Evolutionary conservation across 345 rosid genomes (phyloP), one percentile per base, ranked within the genome.

Genomic region (Salix suchowensis): DNA sequence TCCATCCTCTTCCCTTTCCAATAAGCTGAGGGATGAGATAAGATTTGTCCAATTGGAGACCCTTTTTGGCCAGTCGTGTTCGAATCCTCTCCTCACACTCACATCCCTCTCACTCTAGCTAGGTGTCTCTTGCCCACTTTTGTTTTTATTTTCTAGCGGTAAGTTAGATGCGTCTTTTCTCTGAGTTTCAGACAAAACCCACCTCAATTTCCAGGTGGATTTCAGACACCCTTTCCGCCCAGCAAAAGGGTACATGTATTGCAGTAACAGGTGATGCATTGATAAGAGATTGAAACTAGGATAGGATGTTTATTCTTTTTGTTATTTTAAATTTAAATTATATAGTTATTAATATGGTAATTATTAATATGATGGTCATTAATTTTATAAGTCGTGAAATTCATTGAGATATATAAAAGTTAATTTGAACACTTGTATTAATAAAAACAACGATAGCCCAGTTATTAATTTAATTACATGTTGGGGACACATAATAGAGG

Each of bases 141-240:
- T 58, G n/a, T 58, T 23, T 58, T 10, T 34, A 10, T 23, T 58
- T 32, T 42, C 1, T 40, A 6, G 54, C 12, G 18, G 65, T 24
- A n/a, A 34, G 61, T 73, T 75, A 37, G 72, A 44, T 28, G 65
- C 69, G 81, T 78, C 74, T 72, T 78, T 76, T 77, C 34, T 30
- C n/a, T 0, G 42, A 24, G 80, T 76, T 78, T 39, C 69, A 79
- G 89, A 79, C 89, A 86, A 84, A 86, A 82, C 78, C 82, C 88
- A 76, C 87, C 89, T 81, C 86, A 88, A 83, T 76, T 79, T 86
- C 85, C 88, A 88, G 85, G 84, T 84, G 83, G 91, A 84, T 86
- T 34, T 88, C 87, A 81, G 76, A 68, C 89, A 78, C 82, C 84
- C 79, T 78, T 82, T 78, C 46, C 61, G 21, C 72, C 83, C 77